Conservation (phyloP, 495 filamentous ascomycete genomes). For the Aspergillus haitiensis region DNA sequence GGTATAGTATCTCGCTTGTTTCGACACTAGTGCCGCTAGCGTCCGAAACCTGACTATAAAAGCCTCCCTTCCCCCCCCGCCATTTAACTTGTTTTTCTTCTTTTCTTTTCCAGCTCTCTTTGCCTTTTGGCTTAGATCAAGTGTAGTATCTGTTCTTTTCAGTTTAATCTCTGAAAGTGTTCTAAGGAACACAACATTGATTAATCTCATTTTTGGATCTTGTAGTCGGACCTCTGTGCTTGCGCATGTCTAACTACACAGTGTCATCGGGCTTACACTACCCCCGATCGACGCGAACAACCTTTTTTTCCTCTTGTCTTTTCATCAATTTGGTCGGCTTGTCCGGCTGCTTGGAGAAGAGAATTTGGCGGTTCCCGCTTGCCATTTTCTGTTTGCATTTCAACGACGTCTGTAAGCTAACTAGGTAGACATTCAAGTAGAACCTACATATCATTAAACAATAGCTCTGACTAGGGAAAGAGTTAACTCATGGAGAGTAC, state of each 20-base stretch:
- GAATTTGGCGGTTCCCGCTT: constrained; percentile 11
- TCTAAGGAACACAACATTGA: constrained; percentile 72
- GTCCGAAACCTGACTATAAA: constrained; percentile 14
- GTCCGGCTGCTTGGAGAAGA: constrained; percentile 49
- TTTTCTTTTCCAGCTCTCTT: constrained; percentile 59
- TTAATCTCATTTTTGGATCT: constrained; percentile 78
- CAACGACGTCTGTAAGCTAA: too few relatives aligned
- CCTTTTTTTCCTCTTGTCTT: constrained; percentile 12
- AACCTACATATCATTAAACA: too few relatives aligned
- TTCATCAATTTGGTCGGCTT: constrained; percentile 28
- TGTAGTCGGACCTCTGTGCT: constrained; percentile 71
- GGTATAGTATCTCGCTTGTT: constrained; percentile 13
- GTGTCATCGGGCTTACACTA: constrained; percentile 92
- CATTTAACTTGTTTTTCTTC: constrained; percentile 35
- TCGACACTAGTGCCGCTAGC: constrained; percentile 17
- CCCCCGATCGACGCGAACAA: constrained; percentile 75
- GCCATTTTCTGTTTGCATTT: too few relatives aligned
- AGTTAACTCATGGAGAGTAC: too few relatives aligned
- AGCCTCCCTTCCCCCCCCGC: background rate
- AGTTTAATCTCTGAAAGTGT: constrained; percentile 82
- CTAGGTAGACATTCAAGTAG: too few relatives aligned
- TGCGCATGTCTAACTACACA: constrained; percentile 70
- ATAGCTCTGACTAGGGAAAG: too few relatives aligned
- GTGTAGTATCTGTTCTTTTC: constrained; percentile 99
- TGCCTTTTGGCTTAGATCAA: constrained; percentile 78